A percentile compares a stretch with the other conserved stretches of the same genome.
Evolutionary conservation across 805 yeast species (phyloP).

Genomic region (Monosporozyma servazzii): DNA sequence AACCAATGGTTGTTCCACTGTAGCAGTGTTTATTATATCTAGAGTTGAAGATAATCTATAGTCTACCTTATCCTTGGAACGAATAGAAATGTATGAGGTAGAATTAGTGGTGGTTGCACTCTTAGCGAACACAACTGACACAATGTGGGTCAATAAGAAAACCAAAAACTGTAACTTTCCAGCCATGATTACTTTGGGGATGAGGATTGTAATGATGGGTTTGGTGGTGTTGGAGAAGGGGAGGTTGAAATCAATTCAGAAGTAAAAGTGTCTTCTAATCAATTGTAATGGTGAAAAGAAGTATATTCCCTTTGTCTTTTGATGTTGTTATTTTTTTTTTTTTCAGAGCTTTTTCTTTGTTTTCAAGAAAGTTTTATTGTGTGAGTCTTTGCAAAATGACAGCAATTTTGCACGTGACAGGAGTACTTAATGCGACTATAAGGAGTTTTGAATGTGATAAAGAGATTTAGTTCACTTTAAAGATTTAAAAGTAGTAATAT

Average conservation of each 20-base stretch:
- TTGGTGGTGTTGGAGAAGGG: neutral
- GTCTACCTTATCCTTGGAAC: slow-evolving; percentile 3
- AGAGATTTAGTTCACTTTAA: neutral
- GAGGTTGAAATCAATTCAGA: neutral
- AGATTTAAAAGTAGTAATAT: too few relatives aligned
- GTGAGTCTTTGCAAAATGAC: neutral
- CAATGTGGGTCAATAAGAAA: slow-evolving; percentile 1
- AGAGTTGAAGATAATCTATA: slow-evolving; percentile 1
- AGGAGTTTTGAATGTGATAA: neutral
- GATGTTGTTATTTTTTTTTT: neutral
- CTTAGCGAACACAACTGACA: slow-evolving; percentile 3
- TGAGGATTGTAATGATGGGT: neutral
- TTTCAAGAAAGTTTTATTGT: neutral
- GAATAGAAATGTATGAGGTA: slow-evolving; percentile 8
- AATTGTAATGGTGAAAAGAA: neutral
- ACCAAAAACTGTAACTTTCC: neutral
- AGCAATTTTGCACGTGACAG: neutral
- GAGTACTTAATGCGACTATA: neutral
- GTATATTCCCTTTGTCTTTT: neutral
- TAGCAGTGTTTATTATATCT: slow-evolving; percentile 6
- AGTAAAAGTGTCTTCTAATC: neutral
- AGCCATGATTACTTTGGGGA: slow-evolving; percentile 25
- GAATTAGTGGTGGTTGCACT: slow-evolving; percentile 1
- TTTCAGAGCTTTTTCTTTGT: neutral
- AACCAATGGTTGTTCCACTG: slow-evolving; percentile 15